A percentile compares a stretch with the other conserved stretches of the same genome.
phyloP scores from a whole-genome alignment of 1,284 basidiomycete genomes.

The Papiliotrema nemorosa region DNA sequence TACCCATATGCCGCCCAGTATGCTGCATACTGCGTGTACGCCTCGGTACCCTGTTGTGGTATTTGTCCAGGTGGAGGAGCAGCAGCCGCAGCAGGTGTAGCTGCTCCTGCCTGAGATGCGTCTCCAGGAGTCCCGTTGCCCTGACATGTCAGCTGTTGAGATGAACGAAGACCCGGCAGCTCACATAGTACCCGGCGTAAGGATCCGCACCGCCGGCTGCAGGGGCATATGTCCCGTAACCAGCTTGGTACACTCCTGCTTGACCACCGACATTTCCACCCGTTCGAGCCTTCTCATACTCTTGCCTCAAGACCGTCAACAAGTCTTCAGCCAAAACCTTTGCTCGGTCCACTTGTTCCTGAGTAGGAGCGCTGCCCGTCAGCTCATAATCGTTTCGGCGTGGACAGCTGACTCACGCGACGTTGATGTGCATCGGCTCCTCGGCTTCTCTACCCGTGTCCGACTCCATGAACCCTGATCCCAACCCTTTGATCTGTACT shows the following conservation, averaged over 20 bases:
- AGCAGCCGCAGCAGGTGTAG: constrained; percentile 45
- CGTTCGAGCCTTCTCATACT: constrained; percentile 71
- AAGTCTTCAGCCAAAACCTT: constrained; percentile 86
- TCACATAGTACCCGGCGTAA: constrained; percentile 27
- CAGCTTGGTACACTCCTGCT: constrained; percentile 48
- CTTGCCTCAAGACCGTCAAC: constrained; percentile 74
- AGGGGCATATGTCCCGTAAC: constrained; percentile 50
- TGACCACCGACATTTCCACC: constrained; percentile 46
- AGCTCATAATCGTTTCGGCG: constrained; percentile 8
- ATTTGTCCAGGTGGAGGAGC: constrained; percentile 42
- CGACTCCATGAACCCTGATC: constrained; percentile 91
- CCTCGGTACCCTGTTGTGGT: constrained; percentile 38
- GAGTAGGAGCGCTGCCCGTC: constrained; percentile 71
- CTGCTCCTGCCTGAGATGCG: constrained; percentile 34
- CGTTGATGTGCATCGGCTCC: constrained; percentile 92
- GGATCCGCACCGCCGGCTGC: constrained; percentile 13
- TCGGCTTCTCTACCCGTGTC: constrained; percentile 87
- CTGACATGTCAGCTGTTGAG: constrained; percentile 26
- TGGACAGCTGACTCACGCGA: constrained; percentile 60
- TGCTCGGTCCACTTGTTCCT: constrained; percentile 78
- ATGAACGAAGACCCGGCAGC: neutral
- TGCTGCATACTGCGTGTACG: constrained; percentile 49
- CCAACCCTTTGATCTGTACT: constrained; percentile 96
- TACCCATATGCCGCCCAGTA: constrained; percentile 75
- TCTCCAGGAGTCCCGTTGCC: constrained; percentile 20